Percentiles rank a stretch among this genome's conserved stretches.
These are phyloP conservation scores for Abortiporus biennis DNA, from an alignment of 1,284 basidiomycete genomes.

Conservation along the genomic window DNA sequence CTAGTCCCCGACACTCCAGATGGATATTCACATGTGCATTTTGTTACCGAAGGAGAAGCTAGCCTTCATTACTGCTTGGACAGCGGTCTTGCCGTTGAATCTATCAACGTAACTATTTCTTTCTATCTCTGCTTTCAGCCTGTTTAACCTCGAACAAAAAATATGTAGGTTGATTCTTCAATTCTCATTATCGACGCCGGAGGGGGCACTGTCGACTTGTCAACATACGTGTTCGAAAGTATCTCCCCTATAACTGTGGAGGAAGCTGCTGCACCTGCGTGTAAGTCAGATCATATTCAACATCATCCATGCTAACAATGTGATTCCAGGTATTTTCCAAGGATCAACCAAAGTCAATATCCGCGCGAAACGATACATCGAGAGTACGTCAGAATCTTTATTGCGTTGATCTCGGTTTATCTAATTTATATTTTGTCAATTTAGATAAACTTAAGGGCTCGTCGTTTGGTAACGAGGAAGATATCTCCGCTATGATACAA, in stretches of 20 bases:
- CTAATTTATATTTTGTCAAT: slow-evolving; percentile 14
- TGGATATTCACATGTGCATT: slow-evolving; percentile 33
- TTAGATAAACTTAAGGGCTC: slow-evolving; percentile 30
- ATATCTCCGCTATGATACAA: slow-evolving; percentile 29
- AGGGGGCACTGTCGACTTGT: slow-evolving; percentile 41
- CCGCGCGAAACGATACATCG: not conserved
- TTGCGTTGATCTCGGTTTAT: slow-evolving; percentile 25
- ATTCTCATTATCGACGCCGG: slow-evolving; percentile 46
- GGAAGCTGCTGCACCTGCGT: not conserved
- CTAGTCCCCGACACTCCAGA: slow-evolving; percentile 27
- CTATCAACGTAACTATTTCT: not conserved
- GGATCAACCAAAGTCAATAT: not conserved
- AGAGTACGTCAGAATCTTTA: not conserved
- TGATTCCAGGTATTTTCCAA: not conserved
- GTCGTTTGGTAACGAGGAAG: slow-evolving; percentile 26
- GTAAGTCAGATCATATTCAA: not conserved
- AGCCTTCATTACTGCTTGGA: slow-evolving; percentile 16
- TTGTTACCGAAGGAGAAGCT: slow-evolving; percentile 47
- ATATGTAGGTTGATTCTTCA: slow-evolving; percentile 20
- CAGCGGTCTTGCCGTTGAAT: not conserved
- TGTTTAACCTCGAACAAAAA: not conserved
- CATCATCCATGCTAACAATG: not conserved
- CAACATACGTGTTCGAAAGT: slow-evolving; percentile 17
- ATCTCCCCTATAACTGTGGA: not conserved
- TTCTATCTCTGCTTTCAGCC: not conserved